phyloP scores from a whole-genome alignment of 768 basidiomycete genomes.

The Tylopilus sp. region DNA sequence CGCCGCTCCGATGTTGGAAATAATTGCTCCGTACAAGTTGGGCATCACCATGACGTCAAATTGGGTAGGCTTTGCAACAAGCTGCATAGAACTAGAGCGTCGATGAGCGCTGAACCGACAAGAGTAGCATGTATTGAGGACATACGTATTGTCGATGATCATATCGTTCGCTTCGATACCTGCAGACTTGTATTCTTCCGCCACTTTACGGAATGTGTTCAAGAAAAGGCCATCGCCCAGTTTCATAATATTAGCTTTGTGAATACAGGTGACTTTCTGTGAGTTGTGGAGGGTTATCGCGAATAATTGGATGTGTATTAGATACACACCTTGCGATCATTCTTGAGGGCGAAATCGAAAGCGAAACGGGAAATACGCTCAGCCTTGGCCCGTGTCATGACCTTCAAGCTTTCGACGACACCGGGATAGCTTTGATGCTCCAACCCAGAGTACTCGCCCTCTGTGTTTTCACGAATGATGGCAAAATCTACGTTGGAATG shows the following conservation, averaged over 20 bases:
- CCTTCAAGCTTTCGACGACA: slow-evolving; percentile 97
- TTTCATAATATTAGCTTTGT: slow-evolving; percentile 99
- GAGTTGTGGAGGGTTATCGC: neutral
- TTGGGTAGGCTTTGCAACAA: slow-evolving; percentile 91
- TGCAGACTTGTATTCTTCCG: slow-evolving; percentile 91
- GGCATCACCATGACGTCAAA: slow-evolving; percentile 99
- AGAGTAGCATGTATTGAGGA: neutral
- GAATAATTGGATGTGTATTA: neutral
- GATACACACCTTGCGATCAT: slow-evolving; percentile 82
- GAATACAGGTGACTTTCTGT: slow-evolving; percentile 98
- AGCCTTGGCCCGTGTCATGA: slow-evolving; percentile 91
- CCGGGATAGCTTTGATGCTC: slow-evolving; percentile 98
- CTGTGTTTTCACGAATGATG: slow-evolving; percentile 99
- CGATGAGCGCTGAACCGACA: neutral
- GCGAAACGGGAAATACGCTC: slow-evolving; percentile 97
- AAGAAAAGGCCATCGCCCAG: slow-evolving; percentile 98
- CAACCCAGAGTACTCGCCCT: slow-evolving; percentile 98
- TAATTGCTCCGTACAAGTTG: slow-evolving; percentile 94
- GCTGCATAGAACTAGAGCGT: slow-evolving; percentile 86
- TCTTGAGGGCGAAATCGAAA: slow-evolving; percentile 98
- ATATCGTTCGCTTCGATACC: slow-evolving; percentile 95
- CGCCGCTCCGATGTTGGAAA: slow-evolving; percentile 97
- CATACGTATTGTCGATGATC: slow-evolving; percentile 98
- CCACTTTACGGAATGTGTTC: slow-evolving; percentile 94
- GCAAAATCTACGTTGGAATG: slow-evolving; percentile 97